Evolutionary conservation across 192 early-diverging fungal genomes (phyloP).

Genomic region (Chytriomyces confervae): DNA sequence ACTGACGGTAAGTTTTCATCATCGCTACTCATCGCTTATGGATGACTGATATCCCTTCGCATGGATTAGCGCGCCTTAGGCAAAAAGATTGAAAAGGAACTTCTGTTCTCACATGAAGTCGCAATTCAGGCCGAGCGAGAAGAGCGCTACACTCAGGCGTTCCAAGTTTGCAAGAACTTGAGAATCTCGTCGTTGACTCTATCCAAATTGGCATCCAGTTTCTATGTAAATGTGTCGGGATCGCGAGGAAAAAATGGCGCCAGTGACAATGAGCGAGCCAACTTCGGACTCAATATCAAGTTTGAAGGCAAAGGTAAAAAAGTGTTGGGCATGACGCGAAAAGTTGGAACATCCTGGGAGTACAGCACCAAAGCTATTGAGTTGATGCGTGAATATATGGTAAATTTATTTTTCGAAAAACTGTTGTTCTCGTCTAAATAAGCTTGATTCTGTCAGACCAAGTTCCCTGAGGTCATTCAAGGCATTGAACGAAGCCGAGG

Average conservation of each 20-base stretch:
- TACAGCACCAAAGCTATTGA: conserved; percentile 80
- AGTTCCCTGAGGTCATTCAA: conserved; percentile 69
- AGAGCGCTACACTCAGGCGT: conserved; percentile 68
- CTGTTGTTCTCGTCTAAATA: neutral
- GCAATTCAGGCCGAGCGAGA: conserved; percentile 35
- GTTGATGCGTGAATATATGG: conserved; percentile 76
- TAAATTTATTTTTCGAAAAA: conserved; percentile 15
- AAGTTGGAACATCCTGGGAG: conserved; percentile 81
- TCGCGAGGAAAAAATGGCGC: conserved; percentile 40
- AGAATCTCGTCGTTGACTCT: conserved; percentile 70
- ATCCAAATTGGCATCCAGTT: conserved; percentile 83
- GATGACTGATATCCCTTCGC: neutral
- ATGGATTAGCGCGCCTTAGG: conserved; percentile 13
- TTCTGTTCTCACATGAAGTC: conserved; percentile 44
- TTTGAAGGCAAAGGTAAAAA: conserved; percentile 87
- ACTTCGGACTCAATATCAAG: conserved; percentile 89
- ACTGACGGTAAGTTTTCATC: conserved; percentile 13
- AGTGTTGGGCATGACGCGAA: conserved; percentile 86
- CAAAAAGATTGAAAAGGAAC: conserved; percentile 31
- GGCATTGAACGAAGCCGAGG: conserved; percentile 42
- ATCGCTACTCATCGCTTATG: neutral
- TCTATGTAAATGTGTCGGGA: conserved; percentile 63
- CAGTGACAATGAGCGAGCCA: conserved; percentile 55
- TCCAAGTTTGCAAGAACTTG: conserved; percentile 70
- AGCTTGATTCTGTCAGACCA: conserved; percentile 24